A percentile compares a stretch with the other conserved stretches of the same genome.
Conservation (phyloP, 108 stramenopile genomes). For the Ochromonas danica region DNA sequence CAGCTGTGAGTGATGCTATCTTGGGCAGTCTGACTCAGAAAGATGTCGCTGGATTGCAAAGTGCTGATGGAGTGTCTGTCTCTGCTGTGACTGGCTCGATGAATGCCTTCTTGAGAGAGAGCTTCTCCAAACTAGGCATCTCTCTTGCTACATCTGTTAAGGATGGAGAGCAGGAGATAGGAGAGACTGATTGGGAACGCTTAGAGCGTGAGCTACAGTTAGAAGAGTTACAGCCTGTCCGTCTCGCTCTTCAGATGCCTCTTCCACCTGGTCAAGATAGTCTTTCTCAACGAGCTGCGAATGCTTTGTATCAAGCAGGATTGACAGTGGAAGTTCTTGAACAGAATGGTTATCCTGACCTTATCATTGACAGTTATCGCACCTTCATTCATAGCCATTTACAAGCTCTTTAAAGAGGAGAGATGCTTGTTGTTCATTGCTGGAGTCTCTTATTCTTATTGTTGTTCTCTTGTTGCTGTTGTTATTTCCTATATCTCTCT, state of each 20-base stretch:
- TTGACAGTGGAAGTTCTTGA: not conserved
- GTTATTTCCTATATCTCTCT: too few species aligned
- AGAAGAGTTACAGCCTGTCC: not conserved
- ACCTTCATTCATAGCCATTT: too few species aligned
- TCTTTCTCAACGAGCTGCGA: not conserved
- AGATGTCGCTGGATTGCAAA: not conserved
- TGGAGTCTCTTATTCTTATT: too few species aligned
- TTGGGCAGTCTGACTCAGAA: not conserved
- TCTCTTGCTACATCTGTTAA: not conserved
- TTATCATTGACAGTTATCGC: not conserved
- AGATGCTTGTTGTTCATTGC: too few species aligned
- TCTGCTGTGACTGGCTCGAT: not conserved
- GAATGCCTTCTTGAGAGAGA: not conserved
- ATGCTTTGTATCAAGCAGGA: not conserved
- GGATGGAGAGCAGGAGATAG: not conserved
- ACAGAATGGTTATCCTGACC: not conserved
- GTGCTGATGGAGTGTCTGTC: not conserved
- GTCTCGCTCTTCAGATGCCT: not conserved
- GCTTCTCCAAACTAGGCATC: not conserved
- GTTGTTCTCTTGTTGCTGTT: too few species aligned
- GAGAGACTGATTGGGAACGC: not conserved
- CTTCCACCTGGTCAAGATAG: not conserved
- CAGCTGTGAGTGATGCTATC: not conserved
- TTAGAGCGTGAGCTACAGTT: not conserved
- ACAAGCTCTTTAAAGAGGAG: too few species aligned